Evolutionary conservation across 2,329 filamentous ascomycete genomes (phyloP), one percentile per base, ranked within the genome.

Genomic region (Neopestalotiopsis clavispora): DNA sequence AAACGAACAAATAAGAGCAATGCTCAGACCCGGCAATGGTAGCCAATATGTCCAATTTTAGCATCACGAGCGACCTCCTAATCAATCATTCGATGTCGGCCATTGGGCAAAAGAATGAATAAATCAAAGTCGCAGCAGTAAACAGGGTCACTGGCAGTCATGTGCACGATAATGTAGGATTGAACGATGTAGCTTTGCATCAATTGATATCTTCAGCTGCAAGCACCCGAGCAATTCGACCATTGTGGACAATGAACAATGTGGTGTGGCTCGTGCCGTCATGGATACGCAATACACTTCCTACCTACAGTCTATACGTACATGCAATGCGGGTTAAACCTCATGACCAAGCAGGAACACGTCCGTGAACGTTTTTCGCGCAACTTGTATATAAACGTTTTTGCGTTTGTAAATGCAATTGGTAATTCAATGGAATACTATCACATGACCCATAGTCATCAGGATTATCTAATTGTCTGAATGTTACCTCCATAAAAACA

Each of bases 31-130:
- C 62, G 23, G 14, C n/a, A 38, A 38, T 12, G 23, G n/a, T 45
- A 66, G 30, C n/a, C 23, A 56, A 32, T 56, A 66, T 57, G 63
- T 66, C 63, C 49, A 66, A 32, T 57, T 66, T 66, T 66, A 66
- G 63, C 7, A 66, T 58, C 63, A 34, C 10, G n/a, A 34, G 45
- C 45, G 45, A 23, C 17, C 6, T 10, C 34, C 34, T 38, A 10
- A 38, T 38, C 42, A 49, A 5, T 49, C 17, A n/a, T 17, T 9
- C 45, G 1, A n/a, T n/a, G 45, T 23, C 45, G 17, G 45, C 45
- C 20, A 52, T 52, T 52, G n/a, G 45, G 17, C 45, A 52, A 17
- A 52, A 52, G 20, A 52, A n/a, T n/a, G 6, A 20, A 52, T 20
- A 20, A 23, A 17, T 20, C 23, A 23, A 20, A 20, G n/a, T 38